phyloP scores from a whole-genome alignment of 2,329 filamentous ascomycete genomes.

The Furcasterigmium furcatum region DNA sequence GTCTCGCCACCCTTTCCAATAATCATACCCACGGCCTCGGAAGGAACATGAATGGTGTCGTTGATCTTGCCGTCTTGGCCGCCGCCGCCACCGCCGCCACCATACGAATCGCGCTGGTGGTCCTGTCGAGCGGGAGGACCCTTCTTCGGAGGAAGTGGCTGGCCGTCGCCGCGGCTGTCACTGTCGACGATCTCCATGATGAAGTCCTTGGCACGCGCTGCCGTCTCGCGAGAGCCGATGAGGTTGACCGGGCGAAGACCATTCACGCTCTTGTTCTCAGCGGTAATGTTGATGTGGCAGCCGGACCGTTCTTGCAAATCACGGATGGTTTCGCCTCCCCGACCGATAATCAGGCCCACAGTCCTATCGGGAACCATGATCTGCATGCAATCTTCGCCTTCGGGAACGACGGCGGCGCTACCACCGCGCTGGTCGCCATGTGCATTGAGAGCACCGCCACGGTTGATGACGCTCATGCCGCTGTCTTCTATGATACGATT shows the following conservation, averaged over 20 bases:
- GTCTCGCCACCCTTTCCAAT: constrained; percentile 94
- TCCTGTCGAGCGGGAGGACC: constrained; percentile 19
- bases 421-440: constrained; percentile 26
- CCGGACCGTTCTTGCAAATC: constrained; percentile 87
- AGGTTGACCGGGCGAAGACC: constrained; percentile 87
- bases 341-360: constrained; percentile 90
- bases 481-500: constrained; percentile 87
- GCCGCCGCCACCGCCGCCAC: constrained; percentile 25
- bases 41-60: constrained; percentile 81
- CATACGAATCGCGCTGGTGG: constrained; percentile 22
- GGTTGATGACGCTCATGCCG: constrained; percentile 45
- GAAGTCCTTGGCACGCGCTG: constrained; percentile 75
- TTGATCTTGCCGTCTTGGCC: constrained; percentile 59
- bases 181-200: constrained; percentile 95
- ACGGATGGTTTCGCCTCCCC: constrained; percentile 87
- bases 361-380: constrained; percentile 95
- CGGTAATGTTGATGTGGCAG: constrained; percentile 95
- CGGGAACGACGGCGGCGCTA: constrained; percentile 51
- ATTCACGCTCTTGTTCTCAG: constrained; percentile 89
- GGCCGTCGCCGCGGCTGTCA: constrained; percentile 63
- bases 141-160: constrained; percentile 24
- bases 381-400: constrained; percentile 82
- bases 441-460: constrained; percentile 35
- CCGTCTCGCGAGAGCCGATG: constrained; percentile 74
- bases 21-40: constrained; percentile 93